phyloP scores from a whole-genome alignment of 2,329 filamentous ascomycete genomes.

The Chalara sp. region DNA sequence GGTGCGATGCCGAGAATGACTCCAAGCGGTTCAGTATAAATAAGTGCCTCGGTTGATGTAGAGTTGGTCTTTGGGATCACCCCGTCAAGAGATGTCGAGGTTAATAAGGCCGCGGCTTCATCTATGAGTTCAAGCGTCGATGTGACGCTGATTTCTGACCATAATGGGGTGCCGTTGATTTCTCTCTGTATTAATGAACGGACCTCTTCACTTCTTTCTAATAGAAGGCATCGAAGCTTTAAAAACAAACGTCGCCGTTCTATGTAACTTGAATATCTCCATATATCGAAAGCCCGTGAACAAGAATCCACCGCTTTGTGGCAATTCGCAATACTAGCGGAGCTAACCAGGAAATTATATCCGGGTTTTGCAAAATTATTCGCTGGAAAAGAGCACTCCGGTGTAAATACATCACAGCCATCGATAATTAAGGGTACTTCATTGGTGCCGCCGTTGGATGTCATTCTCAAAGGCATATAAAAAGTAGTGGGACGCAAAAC shows the following conservation, averaged over 20 bases:
- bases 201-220: slow-evolving; percentile 3
- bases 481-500: no score
- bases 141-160: slow-evolving; percentile 9
- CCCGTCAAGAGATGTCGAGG: not conserved
- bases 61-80: not conserved
- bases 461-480: no score
- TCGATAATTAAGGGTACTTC: not conserved
- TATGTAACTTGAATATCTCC: not conserved
- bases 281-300: slow-evolving; percentile 3
- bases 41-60: slow-evolving; percentile 2
- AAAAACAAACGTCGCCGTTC: not conserved
- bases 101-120: slow-evolving; percentile 7
- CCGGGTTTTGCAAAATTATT: not conserved
- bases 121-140: slow-evolving; percentile 4
- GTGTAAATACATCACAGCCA: not conserved
- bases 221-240: slow-evolving; percentile 1
- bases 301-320: slow-evolving; percentile 6
- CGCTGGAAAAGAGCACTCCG: not conserved
- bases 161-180: slow-evolving; percentile 2
- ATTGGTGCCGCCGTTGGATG: no score
- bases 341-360: not conserved
- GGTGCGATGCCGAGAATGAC: slow-evolving; percentile 27
- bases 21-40: slow-evolving; percentile 21
- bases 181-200: slow-evolving; percentile 6
- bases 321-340: slow-evolving; percentile 1